Evolutionary conservation across 352 stramenopile species (phyloP), one percentile per base, ranked within the genome.

Genomic region (Pythium plurisporium): DNA sequence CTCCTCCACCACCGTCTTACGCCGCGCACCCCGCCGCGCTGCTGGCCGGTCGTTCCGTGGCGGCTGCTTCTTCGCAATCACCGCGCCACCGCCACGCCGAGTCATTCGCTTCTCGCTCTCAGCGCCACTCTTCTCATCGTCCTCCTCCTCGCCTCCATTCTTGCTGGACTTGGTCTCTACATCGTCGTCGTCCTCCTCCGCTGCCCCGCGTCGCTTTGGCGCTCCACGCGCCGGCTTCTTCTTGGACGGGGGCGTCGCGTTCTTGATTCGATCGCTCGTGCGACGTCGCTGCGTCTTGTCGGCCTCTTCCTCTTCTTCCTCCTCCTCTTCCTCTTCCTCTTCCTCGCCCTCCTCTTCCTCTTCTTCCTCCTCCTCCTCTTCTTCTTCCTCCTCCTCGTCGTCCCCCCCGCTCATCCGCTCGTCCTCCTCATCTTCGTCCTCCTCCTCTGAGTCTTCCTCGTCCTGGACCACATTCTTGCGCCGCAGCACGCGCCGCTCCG

Each of bases 391-490:
- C 51, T 74, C 58, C 27, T 70, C 58, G 14, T 67, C 54, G 50
- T 58, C 61, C 29, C 69, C 66, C 37, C 76, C 69, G 34, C 74
- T 66, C 19, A 61, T 61, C 62, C 49, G 56, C 34, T 37, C 50
- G 38, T 25, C 37, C 50, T 40, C 38, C 22, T 22, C 23, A 25
- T 66, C 62, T 12, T 73, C 62, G 26, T 69, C 55, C 43, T 69
- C 57, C 23, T 67, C 71, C 31, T 76, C 75, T 34, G 75, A 69
- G 31, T 89, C 79, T 7, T 79, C 67, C 19, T 87, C 76, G 47
- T 89, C 79, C 23, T 82, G 64, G 31, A 92, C 80, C 29, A 92
- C 58, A 55, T 90, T 92, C 55, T 87, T 89, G 25, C 82, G 78
- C 7, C 82, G 76, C 58, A 89, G 59, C 53, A 66, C 69, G 44